Percentiles rank a stretch among this genome's conserved stretches.
Conservation (phyloP, 2,329 filamentous ascomycete species). For the Penicillium paneum region DNA sequence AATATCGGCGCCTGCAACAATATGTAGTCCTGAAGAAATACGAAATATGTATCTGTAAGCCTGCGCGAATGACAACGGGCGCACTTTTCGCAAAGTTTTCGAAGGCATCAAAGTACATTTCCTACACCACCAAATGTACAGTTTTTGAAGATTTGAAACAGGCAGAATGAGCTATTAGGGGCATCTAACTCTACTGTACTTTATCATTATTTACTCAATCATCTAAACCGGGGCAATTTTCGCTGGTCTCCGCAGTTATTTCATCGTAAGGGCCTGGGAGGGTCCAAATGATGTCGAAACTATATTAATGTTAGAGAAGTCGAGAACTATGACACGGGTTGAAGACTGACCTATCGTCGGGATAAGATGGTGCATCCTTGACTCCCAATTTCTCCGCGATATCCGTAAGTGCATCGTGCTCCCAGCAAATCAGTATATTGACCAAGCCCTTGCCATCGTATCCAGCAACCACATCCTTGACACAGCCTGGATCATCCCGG, state of each 20-base stretch:
- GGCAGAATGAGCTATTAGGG: neutral
- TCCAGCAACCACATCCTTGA: constrained; percentile 48
- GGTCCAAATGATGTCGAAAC: constrained; percentile 58
- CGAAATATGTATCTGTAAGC: too few species aligned
- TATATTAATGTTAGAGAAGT: constrained; percentile 1
- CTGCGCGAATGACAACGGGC: too few species aligned
- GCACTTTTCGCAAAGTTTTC: too few species aligned
- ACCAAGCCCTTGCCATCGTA: constrained; percentile 46
- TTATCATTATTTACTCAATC: neutral
- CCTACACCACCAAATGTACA: too few species aligned
- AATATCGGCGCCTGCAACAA: too few species aligned
- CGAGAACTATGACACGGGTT: neutral
- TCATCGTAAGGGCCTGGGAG: constrained; percentile 50
- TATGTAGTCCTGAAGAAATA: too few species aligned
- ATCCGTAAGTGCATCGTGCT: constrained; percentile 53
- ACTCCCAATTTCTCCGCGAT: constrained; percentile 54
- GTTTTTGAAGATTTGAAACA: too few species aligned
- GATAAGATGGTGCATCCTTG: constrained; percentile 50
- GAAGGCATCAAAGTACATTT: too few species aligned
- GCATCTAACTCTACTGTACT: too few species aligned
- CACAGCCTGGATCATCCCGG: constrained; percentile 55
- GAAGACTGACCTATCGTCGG: constrained; percentile 43
- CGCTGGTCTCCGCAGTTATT: constrained; percentile 48
- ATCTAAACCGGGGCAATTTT: constrained; percentile 56
- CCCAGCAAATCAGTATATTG: constrained; percentile 63